Conservation (phyloP, 2,329 filamentous ascomycete species). For the Fusarium mangiferae region DNA sequence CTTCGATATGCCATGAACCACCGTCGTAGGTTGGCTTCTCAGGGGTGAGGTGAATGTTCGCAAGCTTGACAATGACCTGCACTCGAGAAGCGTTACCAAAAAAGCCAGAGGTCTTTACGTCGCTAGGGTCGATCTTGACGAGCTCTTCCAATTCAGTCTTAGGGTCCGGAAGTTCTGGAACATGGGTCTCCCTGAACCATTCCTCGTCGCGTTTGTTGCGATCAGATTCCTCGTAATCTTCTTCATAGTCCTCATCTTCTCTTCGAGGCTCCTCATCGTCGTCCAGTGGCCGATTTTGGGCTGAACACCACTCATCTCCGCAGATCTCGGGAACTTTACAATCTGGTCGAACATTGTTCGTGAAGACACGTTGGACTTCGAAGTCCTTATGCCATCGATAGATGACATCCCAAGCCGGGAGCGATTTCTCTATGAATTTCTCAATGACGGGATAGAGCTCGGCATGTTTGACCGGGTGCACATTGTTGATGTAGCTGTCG, state of each 20-base stretch:
- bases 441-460: constrained; percentile 55
- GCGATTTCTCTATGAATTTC: constrained; percentile 51
- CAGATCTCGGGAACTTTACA: constrained; percentile 41
- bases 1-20: constrained; percentile 67
- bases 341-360: background rate
- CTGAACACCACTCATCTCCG: background rate
- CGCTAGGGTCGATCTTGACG: constrained; percentile 22
- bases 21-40: constrained; percentile 64
- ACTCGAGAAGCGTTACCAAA: constrained; percentile 50
- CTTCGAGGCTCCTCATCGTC: constrained; percentile 39
- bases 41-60: constrained; percentile 69
- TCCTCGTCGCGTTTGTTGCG: constrained; percentile 37
- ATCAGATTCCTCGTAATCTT: constrained; percentile 33
- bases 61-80: constrained; percentile 72
- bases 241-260: constrained; percentile 25
- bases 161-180: constrained; percentile 9
- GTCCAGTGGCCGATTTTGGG: constrained; percentile 11
- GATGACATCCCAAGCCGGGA: constrained; percentile 59
- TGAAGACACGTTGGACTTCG: constrained; percentile 40
- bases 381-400: constrained; percentile 48
- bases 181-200: constrained; percentile 47
- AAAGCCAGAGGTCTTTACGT: constrained; percentile 44
- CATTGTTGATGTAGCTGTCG: constrained; percentile 64
- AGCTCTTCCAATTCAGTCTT: background rate
- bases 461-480: constrained; percentile 56